Percentiles rank a stretch among this genome's conserved stretches.
Conservation (phyloP, 1,139 yeast species). For the Blastobotrys proliferans region DNA sequence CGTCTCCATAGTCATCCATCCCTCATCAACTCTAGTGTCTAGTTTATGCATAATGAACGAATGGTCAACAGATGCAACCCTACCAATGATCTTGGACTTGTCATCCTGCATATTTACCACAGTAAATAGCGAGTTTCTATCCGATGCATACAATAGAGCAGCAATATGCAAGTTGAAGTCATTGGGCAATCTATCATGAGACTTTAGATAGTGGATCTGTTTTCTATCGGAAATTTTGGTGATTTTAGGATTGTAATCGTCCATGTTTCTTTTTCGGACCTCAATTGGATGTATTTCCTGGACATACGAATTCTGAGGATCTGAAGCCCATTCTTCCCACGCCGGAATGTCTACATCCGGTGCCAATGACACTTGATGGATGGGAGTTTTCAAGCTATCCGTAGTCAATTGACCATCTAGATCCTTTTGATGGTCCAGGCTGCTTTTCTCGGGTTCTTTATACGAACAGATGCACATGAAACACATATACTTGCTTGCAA, state of each 20-base stretch:
- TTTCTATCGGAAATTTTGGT: conserved; percentile 23
- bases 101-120: conserved; percentile 29
- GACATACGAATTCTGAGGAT: conserved; percentile 15
- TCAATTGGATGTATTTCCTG: conserved; percentile 32
- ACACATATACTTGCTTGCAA: conserved; percentile 23
- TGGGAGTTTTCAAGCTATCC: conserved; percentile 16
- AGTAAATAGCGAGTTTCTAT: conserved; percentile 35
- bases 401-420: conserved; percentile 21
- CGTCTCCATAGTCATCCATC: conserved; percentile 34
- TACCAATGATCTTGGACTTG: conserved; percentile 18
- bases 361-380: conserved; percentile 25
- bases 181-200: conserved; percentile 23
- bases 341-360: conserved; percentile 31
- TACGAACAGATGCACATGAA: conserved; percentile 30
- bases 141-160: conserved; percentile 33
- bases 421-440: conserved; percentile 25
- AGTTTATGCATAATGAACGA: conserved; percentile 32
- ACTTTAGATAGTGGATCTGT: conserved; percentile 30
- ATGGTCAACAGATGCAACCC: conserved; percentile 34
- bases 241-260: conserved; percentile 20
- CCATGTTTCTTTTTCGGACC: conserved; percentile 29
- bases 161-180: conserved; percentile 32
- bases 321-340: conserved; percentile 24
- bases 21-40: conserved; percentile 26
- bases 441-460: conserved; percentile 25